phyloP scores from a whole-genome alignment of 345 rosid genomes.

The Hevea brasiliensis region DNA sequence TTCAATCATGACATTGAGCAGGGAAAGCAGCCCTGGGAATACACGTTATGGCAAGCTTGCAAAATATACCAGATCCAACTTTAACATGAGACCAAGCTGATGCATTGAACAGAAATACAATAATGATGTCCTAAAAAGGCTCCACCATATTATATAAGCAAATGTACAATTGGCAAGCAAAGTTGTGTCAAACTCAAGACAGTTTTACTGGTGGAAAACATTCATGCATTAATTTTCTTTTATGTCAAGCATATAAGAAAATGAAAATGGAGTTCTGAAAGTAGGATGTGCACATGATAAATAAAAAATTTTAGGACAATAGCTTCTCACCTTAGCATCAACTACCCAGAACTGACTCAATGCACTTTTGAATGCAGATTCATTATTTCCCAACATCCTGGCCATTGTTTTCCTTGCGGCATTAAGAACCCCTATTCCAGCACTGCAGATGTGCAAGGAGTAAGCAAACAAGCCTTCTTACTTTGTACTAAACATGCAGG shows the following conservation, averaged over 20 bases:
- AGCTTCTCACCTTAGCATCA: conserved; percentile 73
- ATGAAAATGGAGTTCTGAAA: not conserved
- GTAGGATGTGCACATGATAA: not conserved
- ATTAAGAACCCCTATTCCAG: conserved; percentile 96
- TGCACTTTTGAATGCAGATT: conserved; percentile 84
- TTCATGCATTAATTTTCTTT: not conserved
- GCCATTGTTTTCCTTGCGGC: conserved; percentile 99
- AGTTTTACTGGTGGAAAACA: not conserved
- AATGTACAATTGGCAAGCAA: not conserved
- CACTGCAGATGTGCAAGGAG: conserved; percentile 54
- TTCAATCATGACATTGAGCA: conserved; percentile 16
- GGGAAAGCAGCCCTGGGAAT: not conserved
- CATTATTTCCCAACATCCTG: conserved; percentile 88
- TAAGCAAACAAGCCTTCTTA: conserved; percentile 20
- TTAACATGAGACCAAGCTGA: not conserved
- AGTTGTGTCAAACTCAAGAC: not conserved
- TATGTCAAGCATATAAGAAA: not conserved
- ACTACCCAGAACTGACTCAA: conserved; percentile 96
- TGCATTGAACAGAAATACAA: not conserved
- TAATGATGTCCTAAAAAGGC: not conserved
- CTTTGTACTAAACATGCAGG: not conserved
- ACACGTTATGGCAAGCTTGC: not conserved
- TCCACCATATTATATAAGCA: not conserved
- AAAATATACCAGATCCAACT: not conserved
- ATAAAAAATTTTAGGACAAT: not conserved